These are phyloP conservation scores for Calonectria montana DNA, from an alignment of 2,329 filamentous ascomycete genomes.

Conservation along the genomic window DNA sequence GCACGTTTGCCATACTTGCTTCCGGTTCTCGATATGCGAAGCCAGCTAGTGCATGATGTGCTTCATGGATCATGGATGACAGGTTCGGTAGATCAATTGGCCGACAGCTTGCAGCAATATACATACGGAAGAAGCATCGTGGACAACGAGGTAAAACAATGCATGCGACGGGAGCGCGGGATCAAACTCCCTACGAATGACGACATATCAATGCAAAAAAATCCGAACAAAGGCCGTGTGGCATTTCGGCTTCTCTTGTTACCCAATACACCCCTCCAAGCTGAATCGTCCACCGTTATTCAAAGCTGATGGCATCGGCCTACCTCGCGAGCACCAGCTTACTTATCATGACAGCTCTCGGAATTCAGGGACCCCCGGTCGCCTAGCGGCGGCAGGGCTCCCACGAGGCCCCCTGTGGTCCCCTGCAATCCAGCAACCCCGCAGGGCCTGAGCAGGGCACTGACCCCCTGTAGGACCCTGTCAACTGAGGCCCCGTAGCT, in stretches of 20 bases:
- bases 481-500: neutral
- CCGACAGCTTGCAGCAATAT: neutral
- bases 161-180: neutral
- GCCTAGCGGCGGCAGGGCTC: constrained; percentile 8
- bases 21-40: neutral
- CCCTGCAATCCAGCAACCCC: constrained; percentile 5
- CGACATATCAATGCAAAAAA: neutral
- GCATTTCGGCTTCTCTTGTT: neutral
- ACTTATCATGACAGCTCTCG: neutral
- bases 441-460: neutral
- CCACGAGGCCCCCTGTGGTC: constrained; percentile 17
- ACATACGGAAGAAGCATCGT: neutral
- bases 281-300: too few relatives aligned
- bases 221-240: neutral
- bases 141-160: constrained; percentile 5
- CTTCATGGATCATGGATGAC: constrained; percentile 18
- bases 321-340: too few relatives aligned
- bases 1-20: neutral
- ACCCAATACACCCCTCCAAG: neutral
- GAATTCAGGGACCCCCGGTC: constrained; percentile 2
- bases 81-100: constrained; percentile 5
- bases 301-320: neutral
- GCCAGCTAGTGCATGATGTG: constrained; percentile 13
- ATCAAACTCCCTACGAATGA: neutral
- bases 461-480: neutral